Conservation (phyloP, 225 moss, liverwort and hornwort species). For the Neckera pumila region DNA sequence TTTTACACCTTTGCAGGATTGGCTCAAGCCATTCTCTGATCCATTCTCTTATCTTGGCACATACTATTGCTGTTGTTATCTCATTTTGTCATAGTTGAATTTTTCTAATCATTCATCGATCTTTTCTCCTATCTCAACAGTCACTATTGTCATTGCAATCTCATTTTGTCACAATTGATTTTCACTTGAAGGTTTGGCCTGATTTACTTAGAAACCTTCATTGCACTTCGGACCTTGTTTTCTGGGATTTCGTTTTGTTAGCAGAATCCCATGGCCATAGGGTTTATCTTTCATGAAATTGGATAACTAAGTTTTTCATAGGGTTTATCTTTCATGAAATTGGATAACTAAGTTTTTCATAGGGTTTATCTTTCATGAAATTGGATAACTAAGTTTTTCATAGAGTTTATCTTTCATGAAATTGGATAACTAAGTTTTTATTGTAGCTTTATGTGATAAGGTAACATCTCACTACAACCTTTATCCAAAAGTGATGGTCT, state of each 20-base stretch:
- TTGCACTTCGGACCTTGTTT: neutral
- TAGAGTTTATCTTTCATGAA: neutral
- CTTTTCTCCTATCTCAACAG: neutral
- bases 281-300: neutral
- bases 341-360: neutral
- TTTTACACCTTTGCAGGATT: neutral
- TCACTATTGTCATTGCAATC: neutral
- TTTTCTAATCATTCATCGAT: neutral
- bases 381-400: too few relatives aligned
- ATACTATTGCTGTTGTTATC: neutral
- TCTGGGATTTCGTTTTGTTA: neutral
- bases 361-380: neutral
- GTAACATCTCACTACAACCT: too few relatives aligned
- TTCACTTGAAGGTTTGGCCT: neutral
- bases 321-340: too few relatives aligned
- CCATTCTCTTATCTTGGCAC: neutral
- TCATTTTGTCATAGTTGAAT: neutral
- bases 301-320: neutral
- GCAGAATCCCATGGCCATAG: rapidly evolving
- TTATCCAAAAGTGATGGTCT: neutral
- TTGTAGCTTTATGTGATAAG: neutral
- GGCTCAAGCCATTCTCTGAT: neutral
- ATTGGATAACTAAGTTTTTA: neutral
- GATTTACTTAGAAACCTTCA: neutral
- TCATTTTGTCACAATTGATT: neutral